These are phyloP conservation scores for Gelatoporia subvermispora DNA, from an alignment of 768 basidiomycete species.

Conservation along the genomic window DNA sequence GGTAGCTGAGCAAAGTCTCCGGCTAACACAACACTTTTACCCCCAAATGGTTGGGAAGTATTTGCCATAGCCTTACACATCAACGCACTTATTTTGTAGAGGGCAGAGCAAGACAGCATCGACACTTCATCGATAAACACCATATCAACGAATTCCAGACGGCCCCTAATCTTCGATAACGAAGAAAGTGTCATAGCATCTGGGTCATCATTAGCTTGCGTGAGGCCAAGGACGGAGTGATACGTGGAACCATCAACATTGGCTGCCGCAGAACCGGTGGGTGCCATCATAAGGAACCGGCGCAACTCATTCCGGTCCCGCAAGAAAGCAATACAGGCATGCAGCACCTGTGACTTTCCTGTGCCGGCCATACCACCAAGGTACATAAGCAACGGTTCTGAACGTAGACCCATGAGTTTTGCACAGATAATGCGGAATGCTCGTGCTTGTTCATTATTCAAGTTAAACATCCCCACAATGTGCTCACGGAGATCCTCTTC, in stretches of 20 bases:
- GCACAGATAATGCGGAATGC: slow-evolving; percentile 16
- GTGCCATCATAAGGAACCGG: slow-evolving; percentile 14
- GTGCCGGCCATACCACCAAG: slow-evolving; percentile 21
- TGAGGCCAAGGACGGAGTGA: slow-evolving; percentile 13
- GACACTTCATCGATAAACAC: slow-evolving; percentile 41
- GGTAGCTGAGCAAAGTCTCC: slow-evolving; percentile 45
- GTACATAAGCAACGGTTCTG: slow-evolving; percentile 16
- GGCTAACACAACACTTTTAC: slow-evolving; percentile 39
- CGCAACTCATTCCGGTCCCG: slow-evolving; percentile 1
- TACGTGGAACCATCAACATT: slow-evolving; percentile 19
- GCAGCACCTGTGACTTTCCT: slow-evolving; percentile 19
- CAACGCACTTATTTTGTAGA: slow-evolving; percentile 22
- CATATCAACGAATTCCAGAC: slow-evolving; percentile 28
- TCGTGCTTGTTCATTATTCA: slow-evolving; percentile 16
- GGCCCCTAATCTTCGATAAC: background rate
- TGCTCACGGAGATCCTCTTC: background rate
- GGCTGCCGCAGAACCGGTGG: slow-evolving; percentile 19
- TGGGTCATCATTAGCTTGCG: background rate
- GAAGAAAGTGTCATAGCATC: background rate
- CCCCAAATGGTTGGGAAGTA: slow-evolving; percentile 27
- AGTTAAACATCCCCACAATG: slow-evolving; percentile 3
- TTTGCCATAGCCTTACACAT: slow-evolving; percentile 16
- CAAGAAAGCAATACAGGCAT: slow-evolving; percentile 11
- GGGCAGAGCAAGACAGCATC: slow-evolving; percentile 30
- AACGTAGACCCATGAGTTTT: slow-evolving; percentile 1